Base-by-base conservation (phyloP, 768 basidiomycete genomes). In the Boletus rubropictus region DNA sequence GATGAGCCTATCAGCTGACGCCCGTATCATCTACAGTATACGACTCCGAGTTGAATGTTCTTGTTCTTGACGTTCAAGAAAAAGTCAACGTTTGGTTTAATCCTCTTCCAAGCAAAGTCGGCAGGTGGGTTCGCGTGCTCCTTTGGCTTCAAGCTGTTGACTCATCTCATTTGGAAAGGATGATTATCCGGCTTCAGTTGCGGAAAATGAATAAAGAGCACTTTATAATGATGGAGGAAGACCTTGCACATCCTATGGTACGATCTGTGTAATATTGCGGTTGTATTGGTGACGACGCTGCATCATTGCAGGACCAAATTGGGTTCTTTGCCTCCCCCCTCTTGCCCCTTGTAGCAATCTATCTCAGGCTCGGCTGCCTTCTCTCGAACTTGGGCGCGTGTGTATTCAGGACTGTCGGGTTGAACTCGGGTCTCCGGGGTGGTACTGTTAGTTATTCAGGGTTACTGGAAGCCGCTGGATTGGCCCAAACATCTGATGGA, bases 171-270 rank as follows among this genome's bases (percentile, higher is more conserved):
- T 14, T 27, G 24, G 17, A 38, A 54, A 79, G 77, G 20, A 67
- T 81, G 35, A 33, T 80, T 20, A 70, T 75, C 22, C 74, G 76
- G 40, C 56, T 85, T 36, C 75, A 68, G 3, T 71, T 86, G n/a
- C 69, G 63, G 37, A 70, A 79, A 58, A 60, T 63, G 35, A 59
- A 64, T 17, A 69, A 62, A 1, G 41, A 63, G 3, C 70, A 72
- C 55, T 72, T 73, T 39, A 82, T 86, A 39, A 54, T 65, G 1
- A 60, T 67, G 42, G 81, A 85, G 53, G 80, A 84, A 54, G 80
- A 82, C 56, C 75, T 79, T 46, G 77, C 76, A 51, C 77, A 78
- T 53, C 72, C 81, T 3, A 76, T 78, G 49, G 79, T 75, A 46
- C 17, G 53, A 22, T 34, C 15, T 9, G 11, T 27, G 15, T 35